Percentiles rank a stretch among this genome's conserved stretches.
phyloP scores from a whole-genome alignment of 2,329 filamentous ascomycete species.

The Xylaria polymorpha region DNA sequence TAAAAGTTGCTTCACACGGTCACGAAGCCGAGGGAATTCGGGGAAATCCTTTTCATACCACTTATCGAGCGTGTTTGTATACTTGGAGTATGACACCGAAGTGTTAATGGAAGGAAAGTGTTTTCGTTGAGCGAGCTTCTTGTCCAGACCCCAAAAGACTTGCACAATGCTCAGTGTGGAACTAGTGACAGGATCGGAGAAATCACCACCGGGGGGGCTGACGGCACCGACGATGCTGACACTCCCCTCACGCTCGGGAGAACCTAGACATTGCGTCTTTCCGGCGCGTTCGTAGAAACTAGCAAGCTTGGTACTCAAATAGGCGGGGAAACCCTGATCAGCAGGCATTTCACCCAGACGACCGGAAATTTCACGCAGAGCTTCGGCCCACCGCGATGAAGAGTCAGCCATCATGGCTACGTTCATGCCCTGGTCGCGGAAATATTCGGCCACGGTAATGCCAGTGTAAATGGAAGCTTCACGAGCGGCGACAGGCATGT shows the following conservation, averaged over 20 bases:
- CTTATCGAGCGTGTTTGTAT: slow-evolving; percentile 86
- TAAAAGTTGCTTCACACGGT: slow-evolving; percentile 92
- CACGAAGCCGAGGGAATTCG: slow-evolving; percentile 91
- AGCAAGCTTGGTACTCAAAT: slow-evolving; percentile 94
- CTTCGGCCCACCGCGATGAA: slow-evolving; percentile 97
- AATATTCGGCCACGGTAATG: slow-evolving; percentile 95
- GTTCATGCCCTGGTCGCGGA: slow-evolving; percentile 95
- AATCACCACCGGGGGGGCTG: slow-evolving; percentile 97
- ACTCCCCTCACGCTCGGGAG: slow-evolving; percentile 87
- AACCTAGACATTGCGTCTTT: slow-evolving; percentile 85
- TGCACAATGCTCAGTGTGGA: slow-evolving; percentile 97
- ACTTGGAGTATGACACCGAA: slow-evolving; percentile 94
- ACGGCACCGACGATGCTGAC: slow-evolving; percentile 98
- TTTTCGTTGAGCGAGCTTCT: slow-evolving; percentile 98
- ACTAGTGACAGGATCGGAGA: slow-evolving; percentile 96
- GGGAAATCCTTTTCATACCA: slow-evolving; percentile 95
- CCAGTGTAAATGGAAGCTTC: slow-evolving; percentile 99
- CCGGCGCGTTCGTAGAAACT: slow-evolving; percentile 99
- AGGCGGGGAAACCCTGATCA: slow-evolving; percentile 99
- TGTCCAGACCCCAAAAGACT: slow-evolving; percentile 99
- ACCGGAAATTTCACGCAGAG: slow-evolving; percentile 97
- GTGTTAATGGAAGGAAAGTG: slow-evolving; percentile 99
- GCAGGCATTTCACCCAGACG: slow-evolving; percentile 99
- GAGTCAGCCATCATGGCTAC: slow-evolving; percentile 99
- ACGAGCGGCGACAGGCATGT: slow-evolving; percentile 98